Conservation (phyloP, 371 early-diverging fungal species). For the Apophysomyces elegans region DNA sequence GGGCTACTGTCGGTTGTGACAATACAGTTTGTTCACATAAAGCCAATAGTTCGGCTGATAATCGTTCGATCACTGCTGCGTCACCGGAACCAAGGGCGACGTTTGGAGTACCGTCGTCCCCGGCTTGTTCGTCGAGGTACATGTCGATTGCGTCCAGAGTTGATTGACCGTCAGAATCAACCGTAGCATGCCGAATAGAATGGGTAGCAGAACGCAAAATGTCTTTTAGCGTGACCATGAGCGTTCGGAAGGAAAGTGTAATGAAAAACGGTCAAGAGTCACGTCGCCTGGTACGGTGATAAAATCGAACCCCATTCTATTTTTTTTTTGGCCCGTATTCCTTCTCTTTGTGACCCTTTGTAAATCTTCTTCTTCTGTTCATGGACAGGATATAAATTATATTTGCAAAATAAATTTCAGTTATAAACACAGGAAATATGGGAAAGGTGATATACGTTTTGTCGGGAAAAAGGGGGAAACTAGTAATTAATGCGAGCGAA, state of each 20-base stretch:
- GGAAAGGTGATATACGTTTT: not conserved
- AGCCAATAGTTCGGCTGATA: conserved; percentile 38
- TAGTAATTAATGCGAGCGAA: conserved; percentile 52
- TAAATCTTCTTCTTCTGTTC: not conserved
- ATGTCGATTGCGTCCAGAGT: conserved; percentile 44
- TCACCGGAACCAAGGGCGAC: conserved; percentile 21
- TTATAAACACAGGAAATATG: not conserved
- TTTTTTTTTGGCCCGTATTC: not conserved
- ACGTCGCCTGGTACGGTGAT: not conserved
- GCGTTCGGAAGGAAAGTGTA: not conserved
- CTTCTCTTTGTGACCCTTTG: too few relatives aligned
- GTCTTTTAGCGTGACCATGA: conserved; percentile 51
- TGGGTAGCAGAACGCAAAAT: conserved; percentile 41
- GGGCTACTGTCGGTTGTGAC: conserved; percentile 15
- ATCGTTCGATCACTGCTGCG: conserved; percentile 36
- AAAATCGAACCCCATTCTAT: not conserved
- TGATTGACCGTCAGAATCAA: conserved; percentile 39
- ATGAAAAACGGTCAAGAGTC: not conserved
- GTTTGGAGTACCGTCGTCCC: conserved; percentile 7
- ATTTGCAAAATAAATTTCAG: not conserved
- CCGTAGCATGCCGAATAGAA: conserved; percentile 34
- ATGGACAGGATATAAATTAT: not conserved
- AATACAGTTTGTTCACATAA: conserved; percentile 28
- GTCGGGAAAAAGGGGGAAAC: not conserved
- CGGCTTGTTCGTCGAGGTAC: conserved; percentile 43